Evolutionary conservation across 2,329 filamentous ascomycete genomes (phyloP), one percentile per base, ranked within the genome.

Genomic region (Penicillium freii): DNA sequence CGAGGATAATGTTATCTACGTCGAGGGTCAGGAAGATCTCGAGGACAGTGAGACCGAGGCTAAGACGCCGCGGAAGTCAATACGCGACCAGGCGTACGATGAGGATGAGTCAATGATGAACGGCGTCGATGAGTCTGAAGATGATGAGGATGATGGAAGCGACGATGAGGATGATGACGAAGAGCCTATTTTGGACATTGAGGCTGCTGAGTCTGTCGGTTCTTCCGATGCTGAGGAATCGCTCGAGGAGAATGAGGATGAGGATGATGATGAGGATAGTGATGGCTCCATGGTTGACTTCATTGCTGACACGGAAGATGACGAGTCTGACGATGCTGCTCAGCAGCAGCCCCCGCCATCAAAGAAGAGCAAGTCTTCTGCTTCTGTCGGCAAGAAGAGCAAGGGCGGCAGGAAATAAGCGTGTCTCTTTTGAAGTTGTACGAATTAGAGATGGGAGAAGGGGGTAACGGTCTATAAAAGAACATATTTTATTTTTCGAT

Each of bases 1-100:
- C 39, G 87, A 91, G 62, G 85, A 85, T n/a, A 85, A 82, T 21
- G 82, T 95, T 5, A 88, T 96, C 51, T 96, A 94, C 71, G 90
- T 97, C 2, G 92, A 97, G 73, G 92, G 90, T 1, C 84, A 92
- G 67, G 86, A 88, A 31, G 83, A 87, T 33, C 80, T 82, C 21
- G 80, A 77, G 13, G 74, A 77, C 27, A 71, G 73, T 21, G 72
- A 71, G 46, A 70, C 69, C 45, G 72, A 72, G 42, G 66, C 63
- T 19, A 71, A 75, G 54, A 61, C 63, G 13, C 71, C 65, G 62
- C 72, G 62, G 65, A 73, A 68, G 67, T 72, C 68, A 56, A 75
- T 73, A 58, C 73, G 71, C 53, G 71, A 73, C 29, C 65, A 71
- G 56, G 66, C 68, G 19, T 77, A 73, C 54, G 76, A 77, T 48